Evolutionary conservation across 371 early-diverging fungal species (phyloP).

Genomic region (Lichtheimia ornata): DNA sequence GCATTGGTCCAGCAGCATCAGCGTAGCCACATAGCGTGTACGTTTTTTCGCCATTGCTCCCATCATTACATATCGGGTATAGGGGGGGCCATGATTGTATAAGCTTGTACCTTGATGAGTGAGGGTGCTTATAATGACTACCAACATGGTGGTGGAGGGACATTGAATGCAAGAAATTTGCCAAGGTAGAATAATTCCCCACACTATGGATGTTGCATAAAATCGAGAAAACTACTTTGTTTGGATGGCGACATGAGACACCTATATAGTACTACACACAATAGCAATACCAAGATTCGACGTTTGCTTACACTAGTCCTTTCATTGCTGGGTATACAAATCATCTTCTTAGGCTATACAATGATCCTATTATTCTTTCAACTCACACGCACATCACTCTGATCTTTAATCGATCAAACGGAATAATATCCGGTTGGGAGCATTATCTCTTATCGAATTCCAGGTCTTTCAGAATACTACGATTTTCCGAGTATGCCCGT

Average conservation of each 20-base stretch:
- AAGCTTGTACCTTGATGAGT: not conserved
- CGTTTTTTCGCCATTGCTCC: not conserved
- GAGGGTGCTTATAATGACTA: too few species aligned
- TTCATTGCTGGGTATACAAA: not conserved
- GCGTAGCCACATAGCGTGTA: not conserved
- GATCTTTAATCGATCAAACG: not conserved
- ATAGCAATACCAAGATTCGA: too few species aligned
- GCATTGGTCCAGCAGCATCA: not conserved
- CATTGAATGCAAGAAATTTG: too few species aligned
- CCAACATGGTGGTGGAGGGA: too few species aligned
- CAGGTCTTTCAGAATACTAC: not conserved
- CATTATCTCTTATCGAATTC: not conserved
- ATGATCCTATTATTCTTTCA: not conserved
- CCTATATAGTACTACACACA: too few species aligned
- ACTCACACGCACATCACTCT: not conserved
- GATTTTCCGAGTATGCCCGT: slow-evolving; percentile 2
- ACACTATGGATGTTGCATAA: too few species aligned
- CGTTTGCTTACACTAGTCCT: not conserved
- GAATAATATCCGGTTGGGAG: slow-evolving; percentile 3
- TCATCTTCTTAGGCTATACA: not conserved
- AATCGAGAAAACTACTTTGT: too few species aligned
- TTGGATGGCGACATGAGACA: too few species aligned
- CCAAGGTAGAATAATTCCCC: too few species aligned
- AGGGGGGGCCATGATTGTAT: not conserved
- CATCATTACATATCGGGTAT: not conserved